Evolutionary conservation across 148 eudicot genomes (phyloP).

Genomic region (Rhododendron mucronatum): DNA sequence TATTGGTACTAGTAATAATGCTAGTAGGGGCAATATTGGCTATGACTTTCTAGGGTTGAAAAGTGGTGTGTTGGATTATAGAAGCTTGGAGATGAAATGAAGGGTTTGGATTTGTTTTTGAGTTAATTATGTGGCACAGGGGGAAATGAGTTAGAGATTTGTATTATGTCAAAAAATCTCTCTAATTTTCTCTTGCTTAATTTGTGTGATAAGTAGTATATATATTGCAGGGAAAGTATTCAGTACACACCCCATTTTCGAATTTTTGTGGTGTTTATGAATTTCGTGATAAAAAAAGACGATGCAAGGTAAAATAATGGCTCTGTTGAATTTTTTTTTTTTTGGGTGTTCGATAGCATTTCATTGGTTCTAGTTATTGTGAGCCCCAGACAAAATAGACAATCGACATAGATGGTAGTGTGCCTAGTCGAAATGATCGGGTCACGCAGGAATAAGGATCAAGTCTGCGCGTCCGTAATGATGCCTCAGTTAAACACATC

Average conservation of each 20-base stretch:
- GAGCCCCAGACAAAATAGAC: neutral
- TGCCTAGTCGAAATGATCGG: neutral
- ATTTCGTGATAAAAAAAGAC: no score
- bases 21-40: conserved; percentile 28
- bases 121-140: neutral
- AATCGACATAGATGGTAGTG: neutral
- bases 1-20: conserved; percentile 21
- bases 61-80: conserved; percentile 55
- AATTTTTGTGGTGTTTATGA: neutral
- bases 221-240: neutral
- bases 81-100: conserved; percentile 81
- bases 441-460: neutral
- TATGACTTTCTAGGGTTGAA: conserved; percentile 73
- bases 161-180: conserved; percentile 11
- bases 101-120: neutral
- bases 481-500: neutral
- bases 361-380: neutral
- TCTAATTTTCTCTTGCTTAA: conserved; percentile 9
- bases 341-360: neutral
- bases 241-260: neutral
- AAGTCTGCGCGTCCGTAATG: neutral
- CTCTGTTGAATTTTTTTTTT: no score
- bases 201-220: conserved; percentile 15
- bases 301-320: no score
- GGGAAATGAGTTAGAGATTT: neutral